Conservation (phyloP, 495 filamentous ascomycete species). For the Haplographium delicatum region DNA sequence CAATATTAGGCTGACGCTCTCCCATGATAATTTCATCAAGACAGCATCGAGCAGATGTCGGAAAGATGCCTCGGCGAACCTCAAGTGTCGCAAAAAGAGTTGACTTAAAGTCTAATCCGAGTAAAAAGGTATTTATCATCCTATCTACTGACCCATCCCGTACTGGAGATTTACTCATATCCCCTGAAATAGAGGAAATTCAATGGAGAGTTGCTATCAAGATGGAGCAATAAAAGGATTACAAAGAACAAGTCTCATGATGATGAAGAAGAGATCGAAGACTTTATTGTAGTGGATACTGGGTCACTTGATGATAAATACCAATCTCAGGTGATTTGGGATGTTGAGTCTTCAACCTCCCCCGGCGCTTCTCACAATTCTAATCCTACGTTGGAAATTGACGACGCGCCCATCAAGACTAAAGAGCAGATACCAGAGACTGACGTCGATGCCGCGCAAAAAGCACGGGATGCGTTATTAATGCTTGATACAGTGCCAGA, state of each 20-base stretch:
- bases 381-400: no score
- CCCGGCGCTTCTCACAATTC: no score
- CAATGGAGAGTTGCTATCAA: background rate
- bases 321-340: no score
- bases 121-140: background rate
- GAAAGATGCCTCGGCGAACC: background rate
- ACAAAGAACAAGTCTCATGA: background rate
- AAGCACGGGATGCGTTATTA: no score
- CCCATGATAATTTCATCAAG: no score
- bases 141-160: background rate
- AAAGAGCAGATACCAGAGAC: no score
- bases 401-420: no score
- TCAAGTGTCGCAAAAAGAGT: background rate
- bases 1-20: background rate
- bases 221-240: background rate
- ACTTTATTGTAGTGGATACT: slow-evolving; percentile 1
- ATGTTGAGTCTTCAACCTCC: no score
- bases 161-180: background rate
- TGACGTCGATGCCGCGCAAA: no score
- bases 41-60: background rate
- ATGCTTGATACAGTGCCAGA: no score
- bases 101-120: background rate
- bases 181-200: background rate
- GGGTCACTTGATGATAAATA: no score
- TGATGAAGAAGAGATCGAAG: background rate